These are phyloP conservation scores for Suillus placidus DNA, from an alignment of 768 basidiomycete species.

Conservation along the genomic window DNA sequence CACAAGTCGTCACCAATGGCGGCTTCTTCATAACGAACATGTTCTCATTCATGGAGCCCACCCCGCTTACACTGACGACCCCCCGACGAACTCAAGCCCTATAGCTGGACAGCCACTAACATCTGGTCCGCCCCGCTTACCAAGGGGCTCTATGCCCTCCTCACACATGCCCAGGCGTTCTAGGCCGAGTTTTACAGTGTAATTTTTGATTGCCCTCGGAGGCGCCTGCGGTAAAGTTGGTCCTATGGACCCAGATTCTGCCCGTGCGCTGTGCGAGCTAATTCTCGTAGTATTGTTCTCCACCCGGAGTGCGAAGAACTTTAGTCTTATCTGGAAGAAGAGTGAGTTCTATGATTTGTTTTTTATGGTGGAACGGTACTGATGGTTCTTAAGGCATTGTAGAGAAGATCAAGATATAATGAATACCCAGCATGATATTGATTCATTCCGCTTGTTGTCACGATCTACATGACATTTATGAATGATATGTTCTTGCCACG, in stretches of 20 bases:
- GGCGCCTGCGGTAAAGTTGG: slow-evolving; percentile 37
- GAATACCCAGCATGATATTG: neutral
- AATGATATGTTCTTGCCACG: neutral
- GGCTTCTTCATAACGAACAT: slow-evolving; percentile 82
- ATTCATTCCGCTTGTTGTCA: neutral
- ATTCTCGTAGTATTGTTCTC: slow-evolving; percentile 65
- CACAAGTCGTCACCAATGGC: slow-evolving; percentile 69
- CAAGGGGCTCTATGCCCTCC: slow-evolving; percentile 76
- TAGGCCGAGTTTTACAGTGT: slow-evolving; percentile 65
- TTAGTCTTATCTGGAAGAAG: slow-evolving; percentile 34
- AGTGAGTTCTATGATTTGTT: slow-evolving; percentile 14
- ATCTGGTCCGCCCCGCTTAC: slow-evolving; percentile 82
- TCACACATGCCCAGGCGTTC: slow-evolving; percentile 87
- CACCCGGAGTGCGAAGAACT: slow-evolving; percentile 67
- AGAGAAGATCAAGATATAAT: slow-evolving; percentile 34
- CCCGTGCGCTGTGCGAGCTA: slow-evolving; percentile 72
- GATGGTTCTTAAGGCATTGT: slow-evolving; percentile 11
- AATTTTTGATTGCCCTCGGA: slow-evolving; percentile 49
- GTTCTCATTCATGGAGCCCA: slow-evolving; percentile 75
- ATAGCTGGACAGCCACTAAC: slow-evolving; percentile 86
- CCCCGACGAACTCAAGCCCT: slow-evolving; percentile 77
- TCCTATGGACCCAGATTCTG: slow-evolving; percentile 62
- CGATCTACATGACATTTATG: slow-evolving; percentile 3
- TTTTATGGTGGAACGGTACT: neutral
- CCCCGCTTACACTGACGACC: slow-evolving; percentile 65